Conservation (phyloP, 2,329 filamentous ascomycete species). For the Aspergillus sp. region DNA sequence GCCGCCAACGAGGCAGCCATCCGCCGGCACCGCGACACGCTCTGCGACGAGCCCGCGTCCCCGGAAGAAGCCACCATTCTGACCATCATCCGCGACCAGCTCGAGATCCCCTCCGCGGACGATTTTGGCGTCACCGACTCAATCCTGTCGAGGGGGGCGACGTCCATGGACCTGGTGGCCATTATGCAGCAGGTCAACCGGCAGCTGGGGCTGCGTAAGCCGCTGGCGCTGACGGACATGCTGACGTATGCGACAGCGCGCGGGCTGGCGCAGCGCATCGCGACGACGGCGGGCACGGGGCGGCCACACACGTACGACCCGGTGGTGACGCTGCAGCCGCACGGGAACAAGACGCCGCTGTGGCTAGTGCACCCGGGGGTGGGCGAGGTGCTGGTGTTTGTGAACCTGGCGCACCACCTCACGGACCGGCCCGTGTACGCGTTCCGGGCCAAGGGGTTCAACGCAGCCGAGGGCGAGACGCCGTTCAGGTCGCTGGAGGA, state of each 20-base stretch:
- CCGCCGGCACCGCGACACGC: constrained; percentile 1
- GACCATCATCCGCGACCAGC: constrained; percentile 5
- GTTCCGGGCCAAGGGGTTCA: constrained; percentile 39
- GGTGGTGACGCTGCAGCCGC: constrained; percentile 23
- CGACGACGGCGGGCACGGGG: not conserved
- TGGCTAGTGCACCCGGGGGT: constrained; percentile 36
- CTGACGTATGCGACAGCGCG: not conserved
- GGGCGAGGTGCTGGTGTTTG: constrained; percentile 37
- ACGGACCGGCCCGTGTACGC: constrained; percentile 48
- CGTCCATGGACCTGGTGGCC: not conserved
- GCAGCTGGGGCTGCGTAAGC: not conserved
- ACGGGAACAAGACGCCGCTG: constrained; percentile 25
- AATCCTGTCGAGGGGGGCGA: not conserved
- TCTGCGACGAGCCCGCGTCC: not conserved
- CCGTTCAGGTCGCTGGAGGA: constrained; percentile 40
- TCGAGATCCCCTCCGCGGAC: constrained; percentile 1
- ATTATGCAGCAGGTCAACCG: not conserved
- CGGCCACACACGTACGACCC: constrained; percentile 11
- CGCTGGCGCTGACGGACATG: not conserved
- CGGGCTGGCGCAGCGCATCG: not conserved
- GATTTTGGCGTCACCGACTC: not conserved
- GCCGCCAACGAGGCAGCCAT: constrained; percentile 1
- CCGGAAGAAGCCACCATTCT: not conserved
- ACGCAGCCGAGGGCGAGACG: constrained; percentile 17
- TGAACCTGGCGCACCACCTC: constrained; percentile 23